Percentiles rank a stretch among this genome's conserved stretches.
Conservation (phyloP, 2,329 filamentous ascomycete species). For the Pseudopithomyces maydicus region DNA sequence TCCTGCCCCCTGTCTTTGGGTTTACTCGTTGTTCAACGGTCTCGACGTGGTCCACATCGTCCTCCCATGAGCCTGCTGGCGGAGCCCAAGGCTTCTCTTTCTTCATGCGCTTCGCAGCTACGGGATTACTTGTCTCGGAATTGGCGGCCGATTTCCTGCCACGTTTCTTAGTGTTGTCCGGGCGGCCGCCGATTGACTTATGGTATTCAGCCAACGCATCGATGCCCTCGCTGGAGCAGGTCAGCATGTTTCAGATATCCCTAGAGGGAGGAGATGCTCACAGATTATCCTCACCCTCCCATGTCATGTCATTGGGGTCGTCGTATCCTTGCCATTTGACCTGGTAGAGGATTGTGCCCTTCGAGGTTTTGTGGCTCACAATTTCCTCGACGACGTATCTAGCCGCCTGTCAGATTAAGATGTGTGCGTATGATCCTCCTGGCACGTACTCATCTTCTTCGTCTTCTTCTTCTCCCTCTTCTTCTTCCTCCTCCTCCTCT, state of each 20-base stretch:
- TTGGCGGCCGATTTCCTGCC: conserved; percentile 32
- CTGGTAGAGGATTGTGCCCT: conserved; percentile 58
- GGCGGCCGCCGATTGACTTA: conserved; percentile 65
- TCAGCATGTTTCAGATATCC: neutral
- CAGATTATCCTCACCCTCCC: conserved; percentile 80
- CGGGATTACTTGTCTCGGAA: conserved; percentile 29
- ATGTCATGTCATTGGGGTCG: conserved; percentile 71
- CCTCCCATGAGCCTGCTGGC: conserved; percentile 77
- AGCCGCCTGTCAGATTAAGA: conserved; percentile 30
- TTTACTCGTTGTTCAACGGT: conserved; percentile 68
- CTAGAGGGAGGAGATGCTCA: conserved; percentile 39
- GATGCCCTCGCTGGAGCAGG: conserved; percentile 34
- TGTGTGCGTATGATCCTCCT: neutral
- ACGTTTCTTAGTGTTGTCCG: conserved; percentile 62
- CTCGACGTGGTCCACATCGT: conserved; percentile 71
- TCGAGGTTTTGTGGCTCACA: conserved; percentile 62
- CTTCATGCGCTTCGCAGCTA: conserved; percentile 40
- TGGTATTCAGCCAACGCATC: conserved; percentile 70
- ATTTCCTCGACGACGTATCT: conserved; percentile 80
- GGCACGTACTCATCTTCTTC: conserved; percentile 53
- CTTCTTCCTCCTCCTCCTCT: conserved; percentile 33
- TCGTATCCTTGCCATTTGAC: conserved; percentile 85
- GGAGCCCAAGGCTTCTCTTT: conserved; percentile 64
- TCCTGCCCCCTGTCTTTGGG: conserved; percentile 49
- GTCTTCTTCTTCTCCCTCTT: conserved; percentile 31